These are phyloP conservation scores for Fusarium coffeatum DNA, from an alignment of 2,329 filamentous ascomycete species.

Conservation along the genomic window DNA sequence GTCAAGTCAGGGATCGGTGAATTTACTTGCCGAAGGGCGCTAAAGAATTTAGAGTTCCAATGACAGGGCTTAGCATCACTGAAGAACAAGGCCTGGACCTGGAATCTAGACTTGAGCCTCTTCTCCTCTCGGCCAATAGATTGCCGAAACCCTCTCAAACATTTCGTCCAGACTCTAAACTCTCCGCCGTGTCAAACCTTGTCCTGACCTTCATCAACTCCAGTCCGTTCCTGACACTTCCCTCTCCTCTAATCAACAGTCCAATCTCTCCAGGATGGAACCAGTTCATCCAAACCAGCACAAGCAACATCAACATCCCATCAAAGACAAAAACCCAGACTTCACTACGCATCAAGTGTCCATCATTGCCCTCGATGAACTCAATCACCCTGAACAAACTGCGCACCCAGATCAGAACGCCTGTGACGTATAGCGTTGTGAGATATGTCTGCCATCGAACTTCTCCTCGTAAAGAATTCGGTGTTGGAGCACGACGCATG, in stretches of 20 bases:
- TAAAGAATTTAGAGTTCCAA: not conserved
- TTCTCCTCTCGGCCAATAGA: not conserved
- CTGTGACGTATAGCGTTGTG: slow-evolving; percentile 43
- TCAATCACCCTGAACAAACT: slow-evolving; percentile 58
- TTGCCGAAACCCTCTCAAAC: not conserved
- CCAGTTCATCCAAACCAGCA: slow-evolving; percentile 47
- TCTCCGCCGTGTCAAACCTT: slow-evolving; percentile 28
- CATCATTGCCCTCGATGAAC: slow-evolving; percentile 53
- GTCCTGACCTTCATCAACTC: slow-evolving; percentile 35
- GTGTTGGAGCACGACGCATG: slow-evolving; percentile 32
- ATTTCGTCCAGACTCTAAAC: slow-evolving; percentile 21
- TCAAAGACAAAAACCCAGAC: slow-evolving; percentile 54
- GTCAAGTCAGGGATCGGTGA: not conserved
- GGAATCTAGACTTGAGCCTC: not conserved
- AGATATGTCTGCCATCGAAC: slow-evolving; percentile 51
- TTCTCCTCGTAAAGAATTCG: slow-evolving; percentile 11
- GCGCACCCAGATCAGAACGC: slow-evolving; percentile 54
- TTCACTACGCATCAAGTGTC: slow-evolving; percentile 51
- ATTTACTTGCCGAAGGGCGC: not conserved
- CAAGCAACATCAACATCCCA: slow-evolving; percentile 51
- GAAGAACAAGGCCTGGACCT: not conserved
- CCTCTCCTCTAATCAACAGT: slow-evolving; percentile 40
- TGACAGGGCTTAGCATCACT: slow-evolving; percentile 1
- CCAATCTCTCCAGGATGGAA: slow-evolving; percentile 48
- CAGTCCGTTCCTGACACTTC: slow-evolving; percentile 40